These are phyloP conservation scores for Kazachstania sp. DNA, from an alignment of 1,139 yeast species.

Conservation along the genomic window DNA sequence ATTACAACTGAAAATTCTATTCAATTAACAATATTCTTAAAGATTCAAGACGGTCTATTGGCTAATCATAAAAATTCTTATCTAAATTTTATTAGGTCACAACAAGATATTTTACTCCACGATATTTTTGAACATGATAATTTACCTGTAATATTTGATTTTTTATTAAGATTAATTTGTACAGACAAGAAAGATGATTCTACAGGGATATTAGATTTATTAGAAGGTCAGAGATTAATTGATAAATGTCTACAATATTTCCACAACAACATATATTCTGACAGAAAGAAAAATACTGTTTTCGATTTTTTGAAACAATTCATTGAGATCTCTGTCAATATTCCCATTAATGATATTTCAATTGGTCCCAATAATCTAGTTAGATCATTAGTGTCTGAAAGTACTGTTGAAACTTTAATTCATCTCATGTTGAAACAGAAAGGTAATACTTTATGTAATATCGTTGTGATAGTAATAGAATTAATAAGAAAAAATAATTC, in stretches of 20 bases:
- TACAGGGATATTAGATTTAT: conserved; percentile 52
- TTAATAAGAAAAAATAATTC: conserved; percentile 91
- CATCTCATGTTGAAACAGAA: conserved; percentile 64
- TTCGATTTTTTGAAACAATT: conserved; percentile 91
- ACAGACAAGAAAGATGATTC: conserved; percentile 59
- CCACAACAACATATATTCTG: conserved; percentile 36
- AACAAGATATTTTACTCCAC: conserved; percentile 40
- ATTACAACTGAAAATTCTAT: conserved; percentile 44
- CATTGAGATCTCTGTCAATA: conserved; percentile 81
- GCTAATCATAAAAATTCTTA: conserved; percentile 62
- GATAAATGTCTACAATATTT: conserved; percentile 44
- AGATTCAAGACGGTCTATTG: conserved; percentile 82
- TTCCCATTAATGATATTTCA: conserved; percentile 57
- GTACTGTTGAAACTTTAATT: conserved; percentile 53
- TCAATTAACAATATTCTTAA: conserved; percentile 67
- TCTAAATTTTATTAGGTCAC: conserved; percentile 47
- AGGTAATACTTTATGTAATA: conserved; percentile 82
- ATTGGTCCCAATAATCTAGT: conserved; percentile 94
- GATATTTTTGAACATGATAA: conserved; percentile 45
- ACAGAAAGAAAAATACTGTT: conserved; percentile 80
- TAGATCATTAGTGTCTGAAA: conserved; percentile 71
- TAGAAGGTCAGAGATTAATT: conserved; percentile 46
- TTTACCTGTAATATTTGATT: conserved; percentile 68
- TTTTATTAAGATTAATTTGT: conserved; percentile 49
- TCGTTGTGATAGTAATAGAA: conserved; percentile 91